These are phyloP conservation scores for Xerocomellus chrysenteron DNA, from an alignment of 768 basidiomycete species.

Conservation along the genomic window DNA sequence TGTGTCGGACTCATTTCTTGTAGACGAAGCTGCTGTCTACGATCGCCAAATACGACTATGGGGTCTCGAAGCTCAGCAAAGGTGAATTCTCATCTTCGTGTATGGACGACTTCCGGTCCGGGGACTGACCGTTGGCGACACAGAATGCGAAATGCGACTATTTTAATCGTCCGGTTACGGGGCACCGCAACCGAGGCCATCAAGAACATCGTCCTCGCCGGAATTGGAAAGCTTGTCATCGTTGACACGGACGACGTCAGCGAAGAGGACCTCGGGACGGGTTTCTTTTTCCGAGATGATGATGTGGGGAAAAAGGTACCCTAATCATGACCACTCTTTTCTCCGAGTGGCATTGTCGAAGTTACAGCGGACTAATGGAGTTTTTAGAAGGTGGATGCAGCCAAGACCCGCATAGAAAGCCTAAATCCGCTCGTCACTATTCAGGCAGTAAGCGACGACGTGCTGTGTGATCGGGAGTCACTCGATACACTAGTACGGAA, in stretches of 20 bases:
- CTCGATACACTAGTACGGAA: slow-evolving; percentile 58
- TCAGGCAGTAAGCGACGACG: slow-evolving; percentile 56
- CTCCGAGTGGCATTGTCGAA: slow-evolving; percentile 38
- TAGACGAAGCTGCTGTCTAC: slow-evolving; percentile 80
- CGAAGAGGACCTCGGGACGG: slow-evolving; percentile 86
- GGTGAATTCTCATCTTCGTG: slow-evolving; percentile 43
- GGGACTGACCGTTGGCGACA: slow-evolving; percentile 8
- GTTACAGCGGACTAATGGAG: slow-evolving; percentile 35
- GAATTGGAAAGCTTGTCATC: slow-evolving; percentile 86
- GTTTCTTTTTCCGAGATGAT: slow-evolving; percentile 92
- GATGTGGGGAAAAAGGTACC: slow-evolving; percentile 86
- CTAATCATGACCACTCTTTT: slow-evolving; percentile 7
- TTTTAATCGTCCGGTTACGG: slow-evolving; percentile 74
- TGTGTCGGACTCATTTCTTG: not conserved
- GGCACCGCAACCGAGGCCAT: slow-evolving; percentile 91
- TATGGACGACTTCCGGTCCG: not conserved
- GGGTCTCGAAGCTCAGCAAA: slow-evolving; percentile 97
- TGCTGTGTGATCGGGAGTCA: slow-evolving; percentile 47
- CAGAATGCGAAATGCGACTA: slow-evolving; percentile 93
- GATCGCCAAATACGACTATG: slow-evolving; percentile 97
- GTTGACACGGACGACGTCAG: slow-evolving; percentile 74
- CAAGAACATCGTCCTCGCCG: slow-evolving; percentile 97
- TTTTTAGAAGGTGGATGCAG: slow-evolving; percentile 77
- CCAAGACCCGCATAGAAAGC: slow-evolving; percentile 79
- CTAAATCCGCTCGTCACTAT: slow-evolving; percentile 91